phyloP scores from a whole-genome alignment of 1,139 yeast genomes.

The Pichia sp. region DNA sequence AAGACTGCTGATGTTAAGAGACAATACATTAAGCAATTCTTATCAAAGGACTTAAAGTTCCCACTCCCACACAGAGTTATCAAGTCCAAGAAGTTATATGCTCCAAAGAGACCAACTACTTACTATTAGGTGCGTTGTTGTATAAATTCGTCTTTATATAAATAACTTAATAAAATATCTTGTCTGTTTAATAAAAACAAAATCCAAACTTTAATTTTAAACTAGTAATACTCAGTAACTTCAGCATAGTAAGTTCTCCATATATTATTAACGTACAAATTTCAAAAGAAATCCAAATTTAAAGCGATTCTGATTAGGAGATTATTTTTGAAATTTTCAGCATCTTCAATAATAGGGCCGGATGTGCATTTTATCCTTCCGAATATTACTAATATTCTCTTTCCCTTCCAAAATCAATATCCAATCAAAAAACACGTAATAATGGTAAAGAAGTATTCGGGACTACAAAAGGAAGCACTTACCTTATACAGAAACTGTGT shows the following conservation, averaged over 20 bases:
- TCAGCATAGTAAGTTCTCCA: too few relatives aligned
- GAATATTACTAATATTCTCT: neutral
- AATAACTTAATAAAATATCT: slow-evolving; percentile 16
- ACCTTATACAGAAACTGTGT: slow-evolving; percentile 55
- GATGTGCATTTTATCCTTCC: neutral
- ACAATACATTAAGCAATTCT: slow-evolving; percentile 97
- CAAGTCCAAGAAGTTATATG: slow-evolving; percentile 82
- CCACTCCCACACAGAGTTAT: slow-evolving; percentile 99
- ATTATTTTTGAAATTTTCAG: neutral
- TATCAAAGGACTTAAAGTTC: slow-evolving; percentile 94
- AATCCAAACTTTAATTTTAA: neutral
- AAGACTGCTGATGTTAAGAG: slow-evolving; percentile 98
- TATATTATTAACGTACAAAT: too few relatives aligned
- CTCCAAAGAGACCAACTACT: slow-evolving; percentile 93
- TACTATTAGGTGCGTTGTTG: slow-evolving; percentile 56
- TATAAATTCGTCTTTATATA: slow-evolving; percentile 15
- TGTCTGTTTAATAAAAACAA: slow-evolving; percentile 9
- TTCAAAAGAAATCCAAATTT: too few relatives aligned
- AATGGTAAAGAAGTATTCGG: slow-evolving; percentile 25
- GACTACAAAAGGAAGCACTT: slow-evolving; percentile 40
- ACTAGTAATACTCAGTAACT: too few relatives aligned
- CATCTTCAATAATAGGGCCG: neutral
- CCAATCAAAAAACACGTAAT: neutral
- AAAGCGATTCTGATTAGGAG: neutral
- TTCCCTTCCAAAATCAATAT: neutral